phyloP scores from a whole-genome alignment of 2,329 filamentous ascomycete species.

The Microdochium paspali region DNA sequence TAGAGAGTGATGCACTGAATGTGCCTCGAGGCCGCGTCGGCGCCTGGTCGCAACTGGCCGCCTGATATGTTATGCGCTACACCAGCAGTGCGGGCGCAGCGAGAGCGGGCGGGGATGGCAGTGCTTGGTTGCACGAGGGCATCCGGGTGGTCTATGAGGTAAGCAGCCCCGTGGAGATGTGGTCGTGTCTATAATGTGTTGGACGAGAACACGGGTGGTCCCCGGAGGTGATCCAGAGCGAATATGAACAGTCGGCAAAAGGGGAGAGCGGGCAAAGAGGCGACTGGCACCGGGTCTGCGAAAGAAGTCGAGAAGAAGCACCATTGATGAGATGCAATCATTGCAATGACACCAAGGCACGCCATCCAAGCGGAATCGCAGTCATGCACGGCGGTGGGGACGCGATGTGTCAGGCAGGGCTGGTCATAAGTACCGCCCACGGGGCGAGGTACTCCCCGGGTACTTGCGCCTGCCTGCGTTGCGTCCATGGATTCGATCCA shows the following conservation, averaged over 20 bases:
- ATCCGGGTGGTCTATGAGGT: neutral
- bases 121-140: neutral
- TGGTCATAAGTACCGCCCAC: no score
- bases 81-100: neutral
- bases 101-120: neutral
- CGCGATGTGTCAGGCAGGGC: neutral
- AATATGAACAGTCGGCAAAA: neutral
- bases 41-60: neutral
- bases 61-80: neutral
- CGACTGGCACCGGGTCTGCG: no score
- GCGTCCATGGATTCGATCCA: no score
- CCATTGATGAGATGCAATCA: neutral
- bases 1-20: neutral
- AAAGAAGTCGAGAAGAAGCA: neutral
- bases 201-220: neutral
- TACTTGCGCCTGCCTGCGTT: no score
- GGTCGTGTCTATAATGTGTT: neutral
- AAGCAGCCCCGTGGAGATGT: no score
- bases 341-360: neutral
- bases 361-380: neutral
- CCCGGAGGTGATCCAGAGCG: neutral
- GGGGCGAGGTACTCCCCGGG: no score
- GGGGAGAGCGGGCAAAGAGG: no score
- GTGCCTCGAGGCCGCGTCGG: neutral
- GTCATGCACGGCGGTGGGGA: neutral